Evolutionary conservation across 1,284 basidiomycete genomes (phyloP).

Genomic region (Mycosarcoma maydis): DNA sequence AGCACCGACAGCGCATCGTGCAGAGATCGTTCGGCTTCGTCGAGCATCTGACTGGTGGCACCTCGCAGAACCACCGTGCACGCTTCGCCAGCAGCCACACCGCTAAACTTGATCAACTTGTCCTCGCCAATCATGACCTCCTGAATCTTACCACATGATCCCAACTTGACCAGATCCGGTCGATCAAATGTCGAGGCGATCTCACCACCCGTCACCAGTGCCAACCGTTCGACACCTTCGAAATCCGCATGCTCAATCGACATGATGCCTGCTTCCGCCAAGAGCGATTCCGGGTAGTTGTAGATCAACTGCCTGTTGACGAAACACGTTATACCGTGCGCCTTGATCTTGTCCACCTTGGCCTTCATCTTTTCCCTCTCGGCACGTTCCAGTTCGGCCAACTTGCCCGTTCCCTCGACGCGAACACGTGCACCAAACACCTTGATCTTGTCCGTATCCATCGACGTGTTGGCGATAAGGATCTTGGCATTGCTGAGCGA

Average conservation of each 20-base stretch:
- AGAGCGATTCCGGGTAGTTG: conserved; percentile 96
- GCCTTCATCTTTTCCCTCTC: conserved; percentile 99
- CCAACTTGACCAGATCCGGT: conserved; percentile 92
- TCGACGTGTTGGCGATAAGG: conserved; percentile 96
- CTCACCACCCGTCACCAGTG: conserved; percentile 96
- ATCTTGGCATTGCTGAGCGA: conserved; percentile 94
- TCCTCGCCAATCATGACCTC: conserved; percentile 99
- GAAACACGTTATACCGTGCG: conserved; percentile 96
- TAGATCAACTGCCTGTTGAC: conserved; percentile 99
- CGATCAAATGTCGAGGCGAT: conserved; percentile 95
- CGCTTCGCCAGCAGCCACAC: conserved; percentile 96
- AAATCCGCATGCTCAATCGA: conserved; percentile 99
- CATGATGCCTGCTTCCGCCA: conserved; percentile 93
- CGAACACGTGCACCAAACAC: conserved; percentile 96
- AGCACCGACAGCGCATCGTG: conserved; percentile 97
- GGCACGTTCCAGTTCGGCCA: conserved; percentile 96
- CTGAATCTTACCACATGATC: conserved; percentile 92
- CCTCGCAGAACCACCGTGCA: conserved; percentile 98
- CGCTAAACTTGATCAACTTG: conserved; percentile 98
- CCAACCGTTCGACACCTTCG: conserved; percentile 95
- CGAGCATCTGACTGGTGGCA: conserved; percentile 97
- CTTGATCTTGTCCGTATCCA: conserved; percentile 99
- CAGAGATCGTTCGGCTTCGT: conserved; percentile 96
- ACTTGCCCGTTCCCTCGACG: conserved; percentile 93
- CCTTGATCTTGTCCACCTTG: conserved; percentile 93